Conservation (phyloP, 1,284 basidiomycete species). For the Takashimella tepidaria region DNA sequence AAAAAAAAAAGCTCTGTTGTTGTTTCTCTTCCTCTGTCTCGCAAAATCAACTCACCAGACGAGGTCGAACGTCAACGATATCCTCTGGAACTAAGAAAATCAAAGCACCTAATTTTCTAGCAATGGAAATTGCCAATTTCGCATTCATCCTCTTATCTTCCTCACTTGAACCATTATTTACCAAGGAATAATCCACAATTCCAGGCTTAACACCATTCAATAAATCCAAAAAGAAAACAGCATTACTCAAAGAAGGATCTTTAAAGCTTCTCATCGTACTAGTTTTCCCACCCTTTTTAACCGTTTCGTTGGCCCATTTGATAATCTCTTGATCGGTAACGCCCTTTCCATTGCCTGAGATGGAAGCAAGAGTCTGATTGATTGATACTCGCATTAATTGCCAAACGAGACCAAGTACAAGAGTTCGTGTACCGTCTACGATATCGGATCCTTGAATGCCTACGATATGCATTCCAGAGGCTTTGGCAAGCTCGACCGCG, state of each 20-base stretch:
- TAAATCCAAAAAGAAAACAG: conserved; percentile 88
- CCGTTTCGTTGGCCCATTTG: conserved; percentile 90
- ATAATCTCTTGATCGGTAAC: conserved; percentile 92
- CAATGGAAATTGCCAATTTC: conserved; percentile 95
- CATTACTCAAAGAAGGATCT: conserved; percentile 84
- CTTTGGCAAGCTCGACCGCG: conserved; percentile 82
- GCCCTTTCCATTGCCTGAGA: conserved; percentile 68
- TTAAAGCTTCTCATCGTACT: conserved; percentile 82
- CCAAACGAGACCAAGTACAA: conserved; percentile 95
- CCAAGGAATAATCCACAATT: conserved; percentile 85
- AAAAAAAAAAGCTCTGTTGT: conserved; percentile 51
- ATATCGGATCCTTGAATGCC: conserved; percentile 98
- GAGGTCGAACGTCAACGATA: conserved; percentile 79
- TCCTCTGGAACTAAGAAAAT: conserved; percentile 97
- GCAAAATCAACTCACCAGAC: conserved; percentile 60
- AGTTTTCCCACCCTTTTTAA: conserved; percentile 65
- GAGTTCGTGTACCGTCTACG: conserved; percentile 82
- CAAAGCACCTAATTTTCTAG: conserved; percentile 91
- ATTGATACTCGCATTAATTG: conserved; percentile 91
- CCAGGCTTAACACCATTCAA: conserved; percentile 87
- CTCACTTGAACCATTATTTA: conserved; percentile 56
- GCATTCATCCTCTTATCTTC: conserved; percentile 92
- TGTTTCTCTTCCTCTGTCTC: neutral
- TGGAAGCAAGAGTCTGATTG: conserved; percentile 76
- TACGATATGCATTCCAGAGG: conserved; percentile 91